These are phyloP conservation scores for Arabidopsis suecica DNA, from an alignment of 345 rosid genomes.

Conservation along the genomic window DNA sequence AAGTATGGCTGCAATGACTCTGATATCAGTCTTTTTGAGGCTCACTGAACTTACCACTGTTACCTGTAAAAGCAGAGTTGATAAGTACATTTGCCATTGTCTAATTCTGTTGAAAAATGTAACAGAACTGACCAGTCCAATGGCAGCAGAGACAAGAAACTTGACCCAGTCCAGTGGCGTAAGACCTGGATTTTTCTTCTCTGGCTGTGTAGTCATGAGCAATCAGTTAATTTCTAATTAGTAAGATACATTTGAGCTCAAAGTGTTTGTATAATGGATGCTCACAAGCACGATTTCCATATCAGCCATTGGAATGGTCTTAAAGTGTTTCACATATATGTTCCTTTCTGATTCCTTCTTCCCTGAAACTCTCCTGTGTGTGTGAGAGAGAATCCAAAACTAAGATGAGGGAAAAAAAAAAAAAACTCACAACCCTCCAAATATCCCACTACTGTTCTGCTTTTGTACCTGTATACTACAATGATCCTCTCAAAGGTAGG, in stretches of 20 bases:
- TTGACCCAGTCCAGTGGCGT: constrained; percentile 93
- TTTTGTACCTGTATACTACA: constrained; percentile 72
- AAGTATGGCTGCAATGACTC: constrained; percentile 70
- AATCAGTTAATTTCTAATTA: not conserved
- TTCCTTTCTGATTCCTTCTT: constrained; percentile 54
- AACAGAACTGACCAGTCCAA: constrained; percentile 70
- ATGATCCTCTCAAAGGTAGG: constrained; percentile 81
- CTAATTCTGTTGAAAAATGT: not conserved
- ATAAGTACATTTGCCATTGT: not conserved
- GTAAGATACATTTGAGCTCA: not conserved
- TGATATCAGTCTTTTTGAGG: constrained; percentile 61
- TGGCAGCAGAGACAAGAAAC: constrained; percentile 71
- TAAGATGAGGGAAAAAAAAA: constrained; percentile 2
- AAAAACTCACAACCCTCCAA: not conserved
- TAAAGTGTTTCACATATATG: constrained; percentile 77
- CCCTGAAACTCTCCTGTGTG: constrained; percentile 54
- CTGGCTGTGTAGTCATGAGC: constrained; percentile 62
- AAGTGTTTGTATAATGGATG: constrained; percentile 14
- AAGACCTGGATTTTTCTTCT: constrained; percentile 83
- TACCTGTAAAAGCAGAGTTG: constrained; percentile 46
- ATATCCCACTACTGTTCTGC: not conserved
- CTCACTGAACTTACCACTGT: constrained; percentile 65
- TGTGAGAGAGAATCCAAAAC: constrained; percentile 1
- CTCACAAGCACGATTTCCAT: constrained; percentile 93
- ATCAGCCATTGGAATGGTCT: constrained; percentile 87